phyloP scores from a whole-genome alignment of 257 asterid species.

The Leonotis leonurus region DNA sequence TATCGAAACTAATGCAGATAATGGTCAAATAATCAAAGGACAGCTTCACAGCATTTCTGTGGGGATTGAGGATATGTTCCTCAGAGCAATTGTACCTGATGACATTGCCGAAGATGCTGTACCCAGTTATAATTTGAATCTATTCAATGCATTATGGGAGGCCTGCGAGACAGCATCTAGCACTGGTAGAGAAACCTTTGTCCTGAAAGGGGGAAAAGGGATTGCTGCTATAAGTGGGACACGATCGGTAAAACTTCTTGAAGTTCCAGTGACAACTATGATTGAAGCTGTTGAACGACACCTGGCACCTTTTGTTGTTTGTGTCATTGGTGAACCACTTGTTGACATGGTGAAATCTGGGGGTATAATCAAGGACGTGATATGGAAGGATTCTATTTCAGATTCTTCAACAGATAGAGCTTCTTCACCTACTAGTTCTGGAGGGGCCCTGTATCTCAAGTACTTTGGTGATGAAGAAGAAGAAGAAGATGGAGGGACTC shows the following conservation, averaged over 20 bases:
- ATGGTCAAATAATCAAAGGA: slow-evolving; percentile 66
- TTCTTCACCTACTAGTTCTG: slow-evolving; percentile 35
- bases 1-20: slow-evolving; percentile 70
- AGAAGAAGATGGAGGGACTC: slow-evolving; percentile 35
- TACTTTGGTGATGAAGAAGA: slow-evolving; percentile 56
- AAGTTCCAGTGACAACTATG: slow-evolving; percentile 49
- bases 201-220: slow-evolving; percentile 86
- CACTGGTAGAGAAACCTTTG: slow-evolving; percentile 74
- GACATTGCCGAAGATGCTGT: slow-evolving; percentile 39
- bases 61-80: slow-evolving; percentile 97
- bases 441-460: slow-evolving; percentile 71
- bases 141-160: slow-evolving; percentile 90
- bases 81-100: slow-evolving; percentile 64
- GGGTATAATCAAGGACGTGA: slow-evolving; percentile 45
- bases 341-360: slow-evolving; percentile 52
- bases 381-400: slow-evolving; percentile 49
- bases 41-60: slow-evolving; percentile 67
- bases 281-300: slow-evolving; percentile 59
- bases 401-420: slow-evolving; percentile 34
- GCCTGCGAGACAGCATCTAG: slow-evolving; percentile 76
- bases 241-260: slow-evolving; percentile 74
- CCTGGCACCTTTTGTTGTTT: slow-evolving; percentile 75
- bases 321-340: slow-evolving; percentile 74
- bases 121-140: slow-evolving; percentile 41
- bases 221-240: slow-evolving; percentile 78